A percentile compares a stretch with the other conserved stretches of the same genome.
These are phyloP conservation scores for Aspergillus pseudoglaucus DNA, from an alignment of 2,329 filamentous ascomycete genomes.

Conservation along the genomic window DNA sequence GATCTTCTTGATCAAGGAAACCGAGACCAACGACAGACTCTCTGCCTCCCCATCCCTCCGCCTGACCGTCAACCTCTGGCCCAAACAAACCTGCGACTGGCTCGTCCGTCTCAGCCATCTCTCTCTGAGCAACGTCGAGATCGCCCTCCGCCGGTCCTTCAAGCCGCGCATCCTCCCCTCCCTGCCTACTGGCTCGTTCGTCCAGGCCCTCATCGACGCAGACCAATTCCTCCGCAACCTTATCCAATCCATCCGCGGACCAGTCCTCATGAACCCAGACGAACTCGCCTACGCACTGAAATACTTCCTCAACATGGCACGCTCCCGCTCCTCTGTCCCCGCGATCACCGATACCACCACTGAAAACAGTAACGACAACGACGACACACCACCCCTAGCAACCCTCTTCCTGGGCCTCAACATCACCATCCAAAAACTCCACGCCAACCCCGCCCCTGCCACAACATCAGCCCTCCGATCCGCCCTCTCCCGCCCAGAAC, in stretches of 20 bases:
- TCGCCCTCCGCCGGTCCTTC: conserved; percentile 29
- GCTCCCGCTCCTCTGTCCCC: conserved; percentile 26
- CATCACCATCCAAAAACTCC: conserved; percentile 30
- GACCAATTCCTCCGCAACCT: conserved; percentile 35
- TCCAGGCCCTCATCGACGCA: conserved; percentile 32
- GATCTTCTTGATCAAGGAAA: conserved; percentile 28
- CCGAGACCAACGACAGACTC: conserved; percentile 14
- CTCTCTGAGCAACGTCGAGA: conserved; percentile 33
- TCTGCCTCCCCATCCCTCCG: conserved; percentile 20
- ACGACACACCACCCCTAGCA: conserved; percentile 16
- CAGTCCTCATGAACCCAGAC: conserved; percentile 27
- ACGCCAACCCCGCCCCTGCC: conserved; percentile 25
- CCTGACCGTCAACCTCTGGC: conserved; percentile 31
- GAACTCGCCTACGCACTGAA: conserved; percentile 37
- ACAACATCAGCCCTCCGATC: conserved; percentile 32
- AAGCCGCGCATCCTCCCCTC: conserved; percentile 30
- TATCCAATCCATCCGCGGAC: conserved; percentile 29
- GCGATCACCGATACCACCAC: conserved; percentile 25
- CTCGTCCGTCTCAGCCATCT: conserved; percentile 35
- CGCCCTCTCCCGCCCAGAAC: conserved; percentile 32
- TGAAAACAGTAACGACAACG: conserved; percentile 10
- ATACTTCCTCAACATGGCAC: conserved; percentile 33
- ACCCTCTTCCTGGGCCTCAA: conserved; percentile 33
- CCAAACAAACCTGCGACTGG: conserved; percentile 35
- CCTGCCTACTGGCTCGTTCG: conserved; percentile 33